Evolutionary conservation across 805 yeast genomes (phyloP).

Genomic region (Isabelozyma gotoi): DNA sequence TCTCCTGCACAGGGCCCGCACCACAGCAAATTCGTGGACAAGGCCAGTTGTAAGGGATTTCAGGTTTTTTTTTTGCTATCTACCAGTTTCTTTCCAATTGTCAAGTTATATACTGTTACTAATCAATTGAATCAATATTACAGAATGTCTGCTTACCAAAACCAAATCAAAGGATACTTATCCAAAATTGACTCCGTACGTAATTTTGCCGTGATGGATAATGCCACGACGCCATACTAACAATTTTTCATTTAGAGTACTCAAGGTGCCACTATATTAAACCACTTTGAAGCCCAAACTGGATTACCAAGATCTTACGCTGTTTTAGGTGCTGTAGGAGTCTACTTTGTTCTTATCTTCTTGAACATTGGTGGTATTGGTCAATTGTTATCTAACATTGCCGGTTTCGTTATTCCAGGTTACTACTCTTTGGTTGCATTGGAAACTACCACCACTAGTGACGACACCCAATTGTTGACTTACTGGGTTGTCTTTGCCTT

Average conservation of each 20-base stretch:
- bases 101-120: not conserved
- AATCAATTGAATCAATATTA: not conserved
- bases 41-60: not conserved
- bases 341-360: slow-evolving; percentile 77
- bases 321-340: slow-evolving; percentile 58
- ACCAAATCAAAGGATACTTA: slow-evolving; percentile 48
- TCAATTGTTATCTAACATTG: slow-evolving; percentile 87
- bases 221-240: slow-evolving; percentile 12
- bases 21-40: not conserved
- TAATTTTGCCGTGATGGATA: slow-evolving; percentile 8
- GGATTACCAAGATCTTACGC: slow-evolving; percentile 83
- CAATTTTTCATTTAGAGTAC: slow-evolving; percentile 28
- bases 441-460: slow-evolving; percentile 63
- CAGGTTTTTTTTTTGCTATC: not conserved
- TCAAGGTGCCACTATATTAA: slow-evolving; percentile 27
- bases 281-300: slow-evolving; percentile 41
- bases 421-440: slow-evolving; percentile 85
- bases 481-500: slow-evolving; percentile 99
- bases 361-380: slow-evolving; percentile 94
- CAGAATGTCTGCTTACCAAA: slow-evolving; percentile 43
- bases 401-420: slow-evolving; percentile 88
- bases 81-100: not conserved
- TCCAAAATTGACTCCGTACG: slow-evolving; percentile 49
- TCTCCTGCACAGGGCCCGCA: not conserved
- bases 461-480: slow-evolving; percentile 86